Evolutionary conservation across 2,329 filamentous ascomycete species (phyloP).

Genomic region (Penicillium sp.): DNA sequence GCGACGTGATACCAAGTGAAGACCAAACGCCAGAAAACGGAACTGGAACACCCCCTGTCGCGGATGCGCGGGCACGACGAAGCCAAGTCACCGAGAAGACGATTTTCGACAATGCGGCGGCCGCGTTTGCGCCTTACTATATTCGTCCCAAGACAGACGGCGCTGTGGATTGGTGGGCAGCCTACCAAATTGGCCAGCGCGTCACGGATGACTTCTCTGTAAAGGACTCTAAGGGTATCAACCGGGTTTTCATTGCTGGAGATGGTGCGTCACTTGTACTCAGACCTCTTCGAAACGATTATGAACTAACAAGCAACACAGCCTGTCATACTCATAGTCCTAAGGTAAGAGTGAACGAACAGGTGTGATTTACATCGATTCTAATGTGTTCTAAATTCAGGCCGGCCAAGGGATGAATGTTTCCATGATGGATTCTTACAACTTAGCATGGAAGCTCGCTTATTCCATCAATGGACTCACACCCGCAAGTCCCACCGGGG

Average conservation of each 20-base stretch:
- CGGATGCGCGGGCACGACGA: conserved; percentile 62
- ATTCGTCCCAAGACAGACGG: conserved; percentile 60
- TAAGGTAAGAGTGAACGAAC: conserved; percentile 44
- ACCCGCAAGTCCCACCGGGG: conserved; percentile 10
- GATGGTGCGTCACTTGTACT: conserved; percentile 47
- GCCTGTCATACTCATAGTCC: conserved; percentile 77
- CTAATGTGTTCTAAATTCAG: conserved; percentile 20
- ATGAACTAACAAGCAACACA: conserved; percentile 10
- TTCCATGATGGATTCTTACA: conserved; percentile 62
- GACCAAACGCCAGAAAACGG: conserved; percentile 15
- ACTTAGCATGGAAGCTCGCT: conserved; percentile 43
- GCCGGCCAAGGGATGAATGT: conserved; percentile 80
- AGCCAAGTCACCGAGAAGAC: conserved; percentile 64
- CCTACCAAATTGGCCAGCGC: conserved; percentile 74
- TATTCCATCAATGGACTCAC: conserved; percentile 38
- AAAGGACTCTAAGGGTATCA: conserved; percentile 67
- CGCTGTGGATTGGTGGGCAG: conserved; percentile 70
- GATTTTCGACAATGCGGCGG: conserved; percentile 65
- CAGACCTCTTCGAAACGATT: background rate
- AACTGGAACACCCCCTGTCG: conserved; percentile 23
- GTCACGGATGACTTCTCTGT: conserved; percentile 50
- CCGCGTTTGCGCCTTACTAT: conserved; percentile 66
- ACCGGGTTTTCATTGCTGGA: conserved; percentile 71
- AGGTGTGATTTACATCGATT: background rate
- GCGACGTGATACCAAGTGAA: conserved; percentile 24